Evolutionary conservation across 108 stramenopile species (phyloP).

Genomic region (Craspedostauros australis): DNA sequence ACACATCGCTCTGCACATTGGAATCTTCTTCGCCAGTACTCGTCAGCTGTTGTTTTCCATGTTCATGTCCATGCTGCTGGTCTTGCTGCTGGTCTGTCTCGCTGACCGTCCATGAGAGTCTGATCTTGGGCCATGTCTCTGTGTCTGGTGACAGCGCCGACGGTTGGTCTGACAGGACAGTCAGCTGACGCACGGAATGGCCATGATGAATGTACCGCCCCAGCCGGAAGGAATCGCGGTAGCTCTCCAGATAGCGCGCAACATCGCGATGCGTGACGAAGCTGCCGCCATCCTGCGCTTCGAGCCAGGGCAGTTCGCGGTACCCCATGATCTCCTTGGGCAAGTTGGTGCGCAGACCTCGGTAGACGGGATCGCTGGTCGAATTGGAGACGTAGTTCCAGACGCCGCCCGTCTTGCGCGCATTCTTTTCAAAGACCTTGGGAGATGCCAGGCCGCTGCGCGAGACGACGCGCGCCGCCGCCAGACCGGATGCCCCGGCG

Average conservation of each 20-base stretch:
- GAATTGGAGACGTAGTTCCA: slow-evolving; percentile 43
- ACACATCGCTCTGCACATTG: slow-evolving; percentile 41
- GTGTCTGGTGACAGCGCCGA: slow-evolving; percentile 2
- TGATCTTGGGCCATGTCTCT: slow-evolving; percentile 33
- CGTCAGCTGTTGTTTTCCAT: slow-evolving; percentile 10
- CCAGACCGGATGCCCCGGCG: slow-evolving; percentile 75
- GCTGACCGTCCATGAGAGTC: slow-evolving; percentile 30
- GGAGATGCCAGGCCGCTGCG: slow-evolving; percentile 21
- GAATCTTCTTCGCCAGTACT: no score
- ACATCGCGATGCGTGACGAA: slow-evolving; percentile 72
- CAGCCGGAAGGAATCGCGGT: slow-evolving; percentile 45
- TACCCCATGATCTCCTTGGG: slow-evolving; percentile 82
- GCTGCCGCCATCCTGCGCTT: slow-evolving; percentile 15
- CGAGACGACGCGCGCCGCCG: slow-evolving; percentile 56
- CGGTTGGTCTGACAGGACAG: slow-evolving; percentile 14
- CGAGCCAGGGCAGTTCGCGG: slow-evolving; percentile 70
- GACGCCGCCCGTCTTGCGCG: slow-evolving; percentile 45
- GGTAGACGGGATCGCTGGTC: slow-evolving; percentile 59
- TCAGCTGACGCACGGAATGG: slow-evolving; percentile 50
- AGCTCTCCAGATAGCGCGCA: slow-evolving; percentile 50
- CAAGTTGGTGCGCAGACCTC: slow-evolving; percentile 68
- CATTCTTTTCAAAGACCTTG: slow-evolving; percentile 49
- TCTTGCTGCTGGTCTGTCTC: slow-evolving; percentile 5
- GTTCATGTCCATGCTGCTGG: slow-evolving; percentile 1
- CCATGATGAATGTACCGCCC: slow-evolving; percentile 38